Evolutionary conservation across 2,329 filamentous ascomycete species (phyloP).

Genomic region (Alternaria triticimaculans): DNA sequence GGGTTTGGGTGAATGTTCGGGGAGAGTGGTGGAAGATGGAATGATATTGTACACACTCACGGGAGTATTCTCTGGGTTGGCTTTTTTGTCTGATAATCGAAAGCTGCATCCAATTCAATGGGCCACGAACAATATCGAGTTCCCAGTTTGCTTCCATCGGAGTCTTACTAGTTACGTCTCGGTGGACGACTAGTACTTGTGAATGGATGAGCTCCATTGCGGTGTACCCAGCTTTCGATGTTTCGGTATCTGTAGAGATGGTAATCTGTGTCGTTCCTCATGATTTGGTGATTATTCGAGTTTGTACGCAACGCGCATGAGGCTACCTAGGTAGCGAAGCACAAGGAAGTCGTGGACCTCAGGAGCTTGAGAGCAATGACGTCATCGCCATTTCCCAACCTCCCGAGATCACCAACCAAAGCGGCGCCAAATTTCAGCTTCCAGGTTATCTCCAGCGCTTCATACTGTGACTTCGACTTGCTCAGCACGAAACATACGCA

Average conservation of each 20-base stretch:
- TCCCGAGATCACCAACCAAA: neutral
- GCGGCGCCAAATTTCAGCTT: neutral
- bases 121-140: neutral
- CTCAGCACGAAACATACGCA: neutral
- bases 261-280: neutral
- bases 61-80: neutral
- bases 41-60: neutral
- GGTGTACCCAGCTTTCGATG: neutral
- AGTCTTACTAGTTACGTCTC: neutral
- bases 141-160: neutral
- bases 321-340: neutral
- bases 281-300: neutral
- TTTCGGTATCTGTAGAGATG: neutral
- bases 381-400: neutral
- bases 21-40: neutral
- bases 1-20: neutral
- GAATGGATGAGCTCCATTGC: neutral
- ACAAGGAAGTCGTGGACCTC: neutral
- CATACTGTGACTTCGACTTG: neutral
- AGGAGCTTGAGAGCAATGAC: neutral
- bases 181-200: neutral
- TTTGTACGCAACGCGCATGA: neutral
- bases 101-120: neutral
- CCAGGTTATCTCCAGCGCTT: neutral
- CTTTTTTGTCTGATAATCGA: neutral